A percentile compares a stretch with the other conserved stretches of the same genome.
Evolutionary conservation across 345 rosid species (phyloP).

Genomic region (Nephelium lappaceum): DNA sequence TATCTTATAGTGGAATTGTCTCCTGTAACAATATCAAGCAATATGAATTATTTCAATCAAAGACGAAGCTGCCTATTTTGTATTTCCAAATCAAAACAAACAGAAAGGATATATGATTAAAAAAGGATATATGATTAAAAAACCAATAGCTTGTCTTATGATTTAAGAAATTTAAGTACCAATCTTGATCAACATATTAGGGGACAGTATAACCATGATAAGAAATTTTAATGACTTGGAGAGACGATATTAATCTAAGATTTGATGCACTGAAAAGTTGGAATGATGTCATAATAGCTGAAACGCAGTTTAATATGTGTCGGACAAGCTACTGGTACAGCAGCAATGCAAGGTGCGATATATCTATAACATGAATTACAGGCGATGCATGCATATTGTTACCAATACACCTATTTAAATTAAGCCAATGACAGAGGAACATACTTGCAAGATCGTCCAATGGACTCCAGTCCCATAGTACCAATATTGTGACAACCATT

Average conservation of each 20-base stretch:
- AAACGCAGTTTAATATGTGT: background rate
- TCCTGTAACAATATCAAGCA: background rate
- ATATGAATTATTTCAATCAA: background rate
- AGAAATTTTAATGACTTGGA: background rate
- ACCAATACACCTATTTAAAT: background rate
- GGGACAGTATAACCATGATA: background rate
- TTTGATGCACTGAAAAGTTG: background rate
- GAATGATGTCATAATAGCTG: background rate
- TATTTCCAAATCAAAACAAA: background rate
- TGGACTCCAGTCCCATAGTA: slow-evolving; percentile 72
- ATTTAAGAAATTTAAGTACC: background rate
- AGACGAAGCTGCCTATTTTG: background rate
- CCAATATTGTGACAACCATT: slow-evolving; percentile 96
- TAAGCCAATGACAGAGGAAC: slow-evolving; percentile 17
- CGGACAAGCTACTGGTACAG: background rate
- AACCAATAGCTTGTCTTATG: background rate
- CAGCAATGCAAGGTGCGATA: background rate
- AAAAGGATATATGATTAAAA: background rate
- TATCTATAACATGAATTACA: background rate
- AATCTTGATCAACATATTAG: background rate
- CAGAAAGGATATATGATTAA: background rate
- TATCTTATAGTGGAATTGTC: background rate
- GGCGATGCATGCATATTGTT: background rate
- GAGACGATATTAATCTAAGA: background rate
- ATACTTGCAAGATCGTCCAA: slow-evolving; percentile 85